Conservation (phyloP, 768 basidiomycete genomes). For the Rhizopogon rudus region DNA sequence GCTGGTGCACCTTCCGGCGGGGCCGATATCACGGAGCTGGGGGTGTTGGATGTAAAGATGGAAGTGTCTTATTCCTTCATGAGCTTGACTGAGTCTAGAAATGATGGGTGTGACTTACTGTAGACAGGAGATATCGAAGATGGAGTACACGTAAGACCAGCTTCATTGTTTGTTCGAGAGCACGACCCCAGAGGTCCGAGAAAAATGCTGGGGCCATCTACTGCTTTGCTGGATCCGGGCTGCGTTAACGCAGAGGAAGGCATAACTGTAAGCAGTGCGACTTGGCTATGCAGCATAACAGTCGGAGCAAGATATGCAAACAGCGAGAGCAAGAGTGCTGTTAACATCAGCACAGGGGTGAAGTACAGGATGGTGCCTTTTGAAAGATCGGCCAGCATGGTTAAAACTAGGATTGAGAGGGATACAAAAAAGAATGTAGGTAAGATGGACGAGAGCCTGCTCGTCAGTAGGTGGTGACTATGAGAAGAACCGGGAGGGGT, state of each 20-base stretch:
- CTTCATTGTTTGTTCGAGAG: slow-evolving; percentile 43
- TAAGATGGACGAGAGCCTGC: neutral
- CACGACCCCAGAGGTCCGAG: slow-evolving; percentile 74
- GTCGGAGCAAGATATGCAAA: slow-evolving; percentile 68
- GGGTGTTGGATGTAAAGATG: slow-evolving; percentile 52
- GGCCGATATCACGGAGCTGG: slow-evolving; percentile 50
- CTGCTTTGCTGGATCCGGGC: slow-evolving; percentile 21
- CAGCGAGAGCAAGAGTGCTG: slow-evolving; percentile 59
- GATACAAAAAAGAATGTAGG: neutral
- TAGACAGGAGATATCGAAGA: slow-evolving; percentile 55
- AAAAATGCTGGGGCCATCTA: slow-evolving; percentile 68
- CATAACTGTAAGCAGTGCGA: slow-evolving; percentile 59
- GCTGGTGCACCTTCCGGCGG: slow-evolving; percentile 57
- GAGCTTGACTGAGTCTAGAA: neutral
- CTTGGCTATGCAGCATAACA: slow-evolving; percentile 52
- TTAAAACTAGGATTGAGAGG: slow-evolving; percentile 2
- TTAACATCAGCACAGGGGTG: slow-evolving; percentile 59
- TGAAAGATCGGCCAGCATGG: slow-evolving; percentile 69
- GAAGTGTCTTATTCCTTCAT: slow-evolving; percentile 47
- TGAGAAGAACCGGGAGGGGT: neutral
- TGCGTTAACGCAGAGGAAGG: slow-evolving; percentile 45
- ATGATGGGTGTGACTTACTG: slow-evolving; percentile 36
- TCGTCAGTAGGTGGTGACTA: neutral
- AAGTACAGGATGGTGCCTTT: slow-evolving; percentile 66
- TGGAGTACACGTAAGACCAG: slow-evolving; percentile 48